These are phyloP conservation scores for Cylindrotheca closterium DNA, from an alignment of 108 stramenopile genomes.

Conservation along the genomic window DNA sequence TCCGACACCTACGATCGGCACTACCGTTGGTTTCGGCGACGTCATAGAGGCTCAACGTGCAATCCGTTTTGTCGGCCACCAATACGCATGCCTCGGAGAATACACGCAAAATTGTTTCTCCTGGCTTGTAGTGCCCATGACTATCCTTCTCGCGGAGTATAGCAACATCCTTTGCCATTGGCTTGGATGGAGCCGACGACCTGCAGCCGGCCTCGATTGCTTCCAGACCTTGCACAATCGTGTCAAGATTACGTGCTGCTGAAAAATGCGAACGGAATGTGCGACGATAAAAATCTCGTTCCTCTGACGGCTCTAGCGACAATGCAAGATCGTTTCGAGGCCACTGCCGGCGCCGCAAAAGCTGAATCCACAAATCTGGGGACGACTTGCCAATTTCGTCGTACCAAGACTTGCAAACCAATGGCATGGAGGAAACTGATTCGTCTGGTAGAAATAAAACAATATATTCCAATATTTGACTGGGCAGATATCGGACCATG, in stretches of 20 bases:
- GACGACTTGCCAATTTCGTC: conserved; percentile 53
- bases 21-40: conserved; percentile 3
- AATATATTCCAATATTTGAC: conserved; percentile 41
- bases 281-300: conserved; percentile 16
- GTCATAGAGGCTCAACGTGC: conserved; percentile 48
- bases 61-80: conserved; percentile 38
- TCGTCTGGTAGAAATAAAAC: conserved; percentile 44
- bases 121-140: conserved; percentile 21
- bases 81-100: conserved; percentile 37
- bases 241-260: conserved; percentile 29
- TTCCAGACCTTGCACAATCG: conserved; percentile 22
- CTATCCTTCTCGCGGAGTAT: conserved; percentile 17
- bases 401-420: conserved; percentile 52
- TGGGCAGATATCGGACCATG: conserved; percentile 27
- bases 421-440: conserved; percentile 27
- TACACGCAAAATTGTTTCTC: conserved; percentile 24
- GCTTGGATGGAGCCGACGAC: conserved; percentile 5
- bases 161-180: conserved; percentile 33
- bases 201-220: conserved; percentile 6
- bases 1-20: conserved; percentile 28
- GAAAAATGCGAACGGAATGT: conserved; percentile 41
- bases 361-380: conserved; percentile 40
- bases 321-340: conserved; percentile 15
- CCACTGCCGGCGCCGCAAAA: conserved; percentile 48
- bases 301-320: neutral